Evolutionary conservation across 1,284 basidiomycete genomes (phyloP).

Genomic region (Papiliotrema laurentii): DNA sequence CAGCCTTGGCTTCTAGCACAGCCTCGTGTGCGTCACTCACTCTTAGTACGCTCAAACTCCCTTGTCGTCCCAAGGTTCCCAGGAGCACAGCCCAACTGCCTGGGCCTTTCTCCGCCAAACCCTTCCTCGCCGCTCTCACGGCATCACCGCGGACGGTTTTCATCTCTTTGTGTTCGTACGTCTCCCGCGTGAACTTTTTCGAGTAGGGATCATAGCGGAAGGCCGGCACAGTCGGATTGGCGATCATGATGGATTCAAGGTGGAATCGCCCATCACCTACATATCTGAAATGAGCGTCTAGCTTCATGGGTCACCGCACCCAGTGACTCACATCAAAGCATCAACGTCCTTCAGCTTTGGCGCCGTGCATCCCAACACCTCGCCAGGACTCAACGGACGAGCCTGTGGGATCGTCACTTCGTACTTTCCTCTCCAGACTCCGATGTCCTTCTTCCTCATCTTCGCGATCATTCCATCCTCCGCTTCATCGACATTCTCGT

Average conservation of each 20-base stretch:
- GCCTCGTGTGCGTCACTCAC: slow-evolving; percentile 43
- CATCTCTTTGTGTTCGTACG: slow-evolving; percentile 90
- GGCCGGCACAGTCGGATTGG: slow-evolving; percentile 90
- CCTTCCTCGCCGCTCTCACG: slow-evolving; percentile 65
- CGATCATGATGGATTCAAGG: slow-evolving; percentile 98
- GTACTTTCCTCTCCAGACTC: slow-evolving; percentile 57
- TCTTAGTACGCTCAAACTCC: slow-evolving; percentile 81
- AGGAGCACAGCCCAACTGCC: slow-evolving; percentile 85
- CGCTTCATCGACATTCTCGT: slow-evolving; percentile 11
- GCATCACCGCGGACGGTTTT: slow-evolving; percentile 68
- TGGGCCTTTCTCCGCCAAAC: slow-evolving; percentile 51
- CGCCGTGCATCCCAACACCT: slow-evolving; percentile 95
- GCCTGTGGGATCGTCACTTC: slow-evolving; percentile 79
- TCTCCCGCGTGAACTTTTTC: slow-evolving; percentile 90
- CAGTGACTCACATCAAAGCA: slow-evolving; percentile 67
- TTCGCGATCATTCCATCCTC: slow-evolving; percentile 26
- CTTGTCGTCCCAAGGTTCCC: slow-evolving; percentile 92
- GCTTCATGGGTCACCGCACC: background rate
- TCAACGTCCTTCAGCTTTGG: slow-evolving; percentile 72
- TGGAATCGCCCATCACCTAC: slow-evolving; percentile 98
- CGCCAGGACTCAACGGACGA: slow-evolving; percentile 91
- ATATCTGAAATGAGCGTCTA: slow-evolving; percentile 61
- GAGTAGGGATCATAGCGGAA: slow-evolving; percentile 99
- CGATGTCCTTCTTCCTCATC: slow-evolving; percentile 35
- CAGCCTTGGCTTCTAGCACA: background rate